Base-by-base conservation (phyloP, 768 basidiomycete species). In the Mycena galericulata region DNA sequence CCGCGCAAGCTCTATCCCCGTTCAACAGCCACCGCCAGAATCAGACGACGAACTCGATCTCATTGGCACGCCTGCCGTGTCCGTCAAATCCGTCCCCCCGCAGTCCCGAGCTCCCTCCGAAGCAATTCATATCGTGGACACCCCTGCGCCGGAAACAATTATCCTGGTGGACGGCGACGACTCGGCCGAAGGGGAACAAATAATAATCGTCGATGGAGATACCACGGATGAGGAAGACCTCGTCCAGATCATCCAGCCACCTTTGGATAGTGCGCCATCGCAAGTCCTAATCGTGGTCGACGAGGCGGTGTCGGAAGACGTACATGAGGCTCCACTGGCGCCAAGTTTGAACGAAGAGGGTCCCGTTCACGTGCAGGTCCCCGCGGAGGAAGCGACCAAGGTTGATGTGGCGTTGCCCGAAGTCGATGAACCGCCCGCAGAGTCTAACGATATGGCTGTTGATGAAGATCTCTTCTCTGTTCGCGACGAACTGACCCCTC, bases 31-130 rank as follows among this genome's bases (percentile, higher is more conserved):
- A 8, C 57, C 55, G 20, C 24, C 64, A 41, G 69, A 68, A 68
- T 65, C 57, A 38, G 67, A 72, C n/a, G 82, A 84, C 63, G 83
- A 84, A 72, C 80, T 85, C 10, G 84, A 85, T 67, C 73, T 84
- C 47, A 76, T 85, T 36, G 78, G 78, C 17, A 69, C 79, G 4
- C 77, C 79, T 53, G 67, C 71, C 11, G 59, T 67, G 34, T 56
- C 75, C 32, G 49, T 68, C 43, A 65, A 67, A 50, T 64, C 67
- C 2, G 47, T 43, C 40, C 62, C 43, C 50, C 65, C 36, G 29
- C 67, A 65, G 57, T 43, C 68, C 53, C 65, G 69, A 34, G 59
- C 62, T 67, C 63, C 66, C 43, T 67, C 68, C 49, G 65, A 61
- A 46, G 15, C 34, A 49, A 12, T 54, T 26, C 49, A 29, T 38